A percentile compares a stretch with the other conserved stretches of the same genome.
Evolutionary conservation across 108 stramenopile genomes (phyloP).

Genomic region (Cyclostephanos invisitatus): DNA sequence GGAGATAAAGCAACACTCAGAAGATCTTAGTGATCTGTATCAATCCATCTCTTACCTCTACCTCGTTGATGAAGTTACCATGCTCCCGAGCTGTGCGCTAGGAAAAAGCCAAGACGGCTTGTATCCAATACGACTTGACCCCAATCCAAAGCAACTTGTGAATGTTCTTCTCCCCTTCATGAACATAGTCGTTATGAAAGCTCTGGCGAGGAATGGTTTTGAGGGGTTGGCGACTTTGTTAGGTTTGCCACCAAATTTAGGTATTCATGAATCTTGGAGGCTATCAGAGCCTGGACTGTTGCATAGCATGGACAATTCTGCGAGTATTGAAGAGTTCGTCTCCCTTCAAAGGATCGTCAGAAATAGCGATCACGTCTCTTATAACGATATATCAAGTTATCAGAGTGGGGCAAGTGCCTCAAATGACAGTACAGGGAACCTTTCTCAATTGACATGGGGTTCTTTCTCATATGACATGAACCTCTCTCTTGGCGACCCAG

Average conservation of each 20-base stretch:
- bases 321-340: conserved; percentile 35
- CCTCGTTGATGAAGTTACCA: conserved; percentile 63
- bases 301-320: conserved; percentile 26
- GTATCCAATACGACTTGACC: conserved; percentile 50
- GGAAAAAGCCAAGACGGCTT: background rate
- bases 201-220: conserved; percentile 26
- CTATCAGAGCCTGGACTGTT: conserved; percentile 25
- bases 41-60: conserved; percentile 53
- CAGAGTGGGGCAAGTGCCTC: conserved; percentile 5
- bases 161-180: conserved; percentile 63
- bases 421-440: conserved; percentile 3
- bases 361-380: conserved; percentile 16
- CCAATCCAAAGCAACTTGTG: conserved; percentile 35
- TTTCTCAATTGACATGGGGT: background rate
- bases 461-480: conserved; percentile 3
- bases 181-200: conserved; percentile 53
- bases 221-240: conserved; percentile 32
- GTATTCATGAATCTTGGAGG: conserved; percentile 37
- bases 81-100: conserved; percentile 46
- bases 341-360: conserved; percentile 40
- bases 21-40: conserved; percentile 41
- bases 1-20: conserved; percentile 42
- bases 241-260: conserved; percentile 37
- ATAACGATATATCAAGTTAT: conserved; percentile 20
- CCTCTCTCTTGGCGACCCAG: conserved; percentile 21